Conservation (phyloP, 768 basidiomycete species). For the Boletus rubescentipes region DNA sequence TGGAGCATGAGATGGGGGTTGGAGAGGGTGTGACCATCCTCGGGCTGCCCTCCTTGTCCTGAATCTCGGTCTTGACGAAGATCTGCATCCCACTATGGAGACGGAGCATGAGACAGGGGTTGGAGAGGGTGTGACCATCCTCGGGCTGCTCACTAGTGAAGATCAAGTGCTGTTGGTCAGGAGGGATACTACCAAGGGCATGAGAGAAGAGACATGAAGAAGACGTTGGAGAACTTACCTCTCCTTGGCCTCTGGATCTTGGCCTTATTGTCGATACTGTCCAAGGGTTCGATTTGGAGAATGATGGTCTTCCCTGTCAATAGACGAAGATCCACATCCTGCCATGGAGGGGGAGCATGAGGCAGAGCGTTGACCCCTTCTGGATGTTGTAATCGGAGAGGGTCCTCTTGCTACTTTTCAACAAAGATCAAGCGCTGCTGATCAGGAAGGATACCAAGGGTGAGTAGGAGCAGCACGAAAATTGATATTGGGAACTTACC, state of each 20-base stretch:
- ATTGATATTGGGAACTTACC: conserved; percentile 22
- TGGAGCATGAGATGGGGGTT: too few relatives aligned
- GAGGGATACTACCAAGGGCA: too few relatives aligned
- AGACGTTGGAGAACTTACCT: too few relatives aligned
- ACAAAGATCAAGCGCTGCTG: conserved; percentile 96
- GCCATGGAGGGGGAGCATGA: conserved; percentile 83
- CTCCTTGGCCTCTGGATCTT: conserved; percentile 96
- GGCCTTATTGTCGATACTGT: conserved; percentile 85
- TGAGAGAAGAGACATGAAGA: too few relatives aligned
- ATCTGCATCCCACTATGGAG: too few relatives aligned
- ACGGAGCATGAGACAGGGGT: conserved; percentile 80
- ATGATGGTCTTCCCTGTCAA: conserved; percentile 90
- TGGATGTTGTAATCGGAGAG: conserved; percentile 91
- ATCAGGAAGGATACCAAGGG: conserved; percentile 59
- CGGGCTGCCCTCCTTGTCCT: too few relatives aligned
- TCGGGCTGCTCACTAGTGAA: conserved; percentile 93
- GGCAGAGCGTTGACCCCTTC: conserved; percentile 92
- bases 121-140: conserved; percentile 85
- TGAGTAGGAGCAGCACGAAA: neutral
- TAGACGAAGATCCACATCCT: conserved; percentile 86
- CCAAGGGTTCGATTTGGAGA: conserved; percentile 81
- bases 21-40: too few relatives aligned
- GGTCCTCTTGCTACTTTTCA: conserved; percentile 93
- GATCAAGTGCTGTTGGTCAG: conserved; percentile 88
- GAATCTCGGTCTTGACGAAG: conserved; percentile 67